Evolutionary conservation across 2,329 filamentous ascomycete genomes (phyloP), one percentile per base, ranked within the genome.

Genomic region (Hypoxylon sp.): DNA sequence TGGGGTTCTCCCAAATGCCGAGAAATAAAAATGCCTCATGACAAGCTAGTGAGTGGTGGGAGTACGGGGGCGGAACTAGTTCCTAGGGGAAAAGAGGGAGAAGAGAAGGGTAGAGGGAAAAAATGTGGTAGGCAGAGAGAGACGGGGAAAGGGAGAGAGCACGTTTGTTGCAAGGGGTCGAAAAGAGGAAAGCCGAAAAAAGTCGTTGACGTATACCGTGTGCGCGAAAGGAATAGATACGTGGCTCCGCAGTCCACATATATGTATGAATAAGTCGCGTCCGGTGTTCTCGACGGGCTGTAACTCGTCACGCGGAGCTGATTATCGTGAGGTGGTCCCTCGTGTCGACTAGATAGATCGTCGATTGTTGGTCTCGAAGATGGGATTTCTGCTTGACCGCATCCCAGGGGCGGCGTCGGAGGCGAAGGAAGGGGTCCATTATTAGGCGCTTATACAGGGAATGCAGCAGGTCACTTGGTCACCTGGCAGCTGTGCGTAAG

Each of bases 241-340:
- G 65, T 68, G 68, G 61, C 68, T 62, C 46, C 48, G 29, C 29
- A 67, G 65, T 57, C 65, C 61, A 68, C 50, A 65, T 62, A 59
- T 62, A 24, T 27, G 47, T 63, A 61, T 52, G 55, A 63, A 55
- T 62, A 68, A 62, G 54, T 51, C 57, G 65, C 53, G 37, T 51
- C 62, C 53, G 57, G 50, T 60, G 65, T 52, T 50, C 52, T 65
- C 47, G n/a, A 21, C 32, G 57, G 47, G 39, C 44, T 65, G 53
- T 56, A 62, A 59, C 37, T 61, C 29, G 52, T 68, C 61, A 60
- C 65, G 58, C 57, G 65, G 65, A 39, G 39, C 29, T 24, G 37
- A 68, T 56, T 65, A 52, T 68, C 65, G 65, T 65, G 68, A 70
- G 57, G 65, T 70, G 65, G 65, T 37, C 55, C 65, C 65, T 68